Conservation (phyloP, 192 early-diverging fungal genomes). For the Entomortierella beljakovae region DNA sequence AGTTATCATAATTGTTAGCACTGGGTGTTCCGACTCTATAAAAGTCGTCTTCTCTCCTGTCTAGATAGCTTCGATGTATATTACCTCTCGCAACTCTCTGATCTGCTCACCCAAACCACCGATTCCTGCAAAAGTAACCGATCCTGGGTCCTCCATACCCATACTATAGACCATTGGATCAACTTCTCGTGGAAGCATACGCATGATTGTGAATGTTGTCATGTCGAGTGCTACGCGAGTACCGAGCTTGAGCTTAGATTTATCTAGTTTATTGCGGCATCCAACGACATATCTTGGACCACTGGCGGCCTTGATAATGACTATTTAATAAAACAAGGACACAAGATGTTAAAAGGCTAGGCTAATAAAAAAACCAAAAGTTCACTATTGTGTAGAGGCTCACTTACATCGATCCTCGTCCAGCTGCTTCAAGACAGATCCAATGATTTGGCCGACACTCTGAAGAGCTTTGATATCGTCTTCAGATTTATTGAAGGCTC, state of each 20-base stretch:
- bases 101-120: conserved; percentile 97
- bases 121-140: conserved; percentile 96
- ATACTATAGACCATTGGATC: conserved; percentile 99
- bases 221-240: conserved; percentile 99
- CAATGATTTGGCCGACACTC: conserved; percentile 99
- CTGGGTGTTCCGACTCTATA: no score
- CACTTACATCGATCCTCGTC: conserved; percentile 93
- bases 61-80: background rate
- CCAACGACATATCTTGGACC: conserved; percentile 99
- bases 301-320: conserved; percentile 96
- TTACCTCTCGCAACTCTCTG: conserved; percentile 94
- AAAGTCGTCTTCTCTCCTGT: background rate
- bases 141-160: conserved; percentile 96
- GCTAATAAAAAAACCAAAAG: background rate
- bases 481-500: conserved; percentile 95
- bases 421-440: conserved; percentile 97
- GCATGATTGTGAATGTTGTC: conserved; percentile 99
- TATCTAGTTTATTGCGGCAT: conserved; percentile 93
- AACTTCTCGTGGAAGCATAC: conserved; percentile 96
- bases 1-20: no score
- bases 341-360: background rate
- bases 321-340: conserved; percentile 52
- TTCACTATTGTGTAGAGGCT: background rate
- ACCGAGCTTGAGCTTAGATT: conserved; percentile 96
- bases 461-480: conserved; percentile 98